Evolutionary conservation across 2,329 filamentous ascomycete genomes (phyloP).

Genomic region (Penicillium sp.): DNA sequence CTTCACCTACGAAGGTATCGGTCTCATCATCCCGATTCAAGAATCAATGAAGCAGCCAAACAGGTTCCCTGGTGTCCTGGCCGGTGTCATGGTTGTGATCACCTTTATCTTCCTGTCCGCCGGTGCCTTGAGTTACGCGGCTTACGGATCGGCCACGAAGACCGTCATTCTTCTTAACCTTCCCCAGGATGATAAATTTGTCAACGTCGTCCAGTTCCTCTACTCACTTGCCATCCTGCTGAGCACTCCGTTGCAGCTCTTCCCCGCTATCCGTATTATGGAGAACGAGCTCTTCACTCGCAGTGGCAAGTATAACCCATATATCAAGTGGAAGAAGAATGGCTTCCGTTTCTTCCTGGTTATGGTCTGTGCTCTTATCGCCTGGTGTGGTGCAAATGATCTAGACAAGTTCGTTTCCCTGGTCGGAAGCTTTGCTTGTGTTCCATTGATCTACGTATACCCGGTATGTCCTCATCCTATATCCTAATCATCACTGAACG

Average conservation of each 20-base stretch:
- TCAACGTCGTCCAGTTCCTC: conserved; percentile 93
- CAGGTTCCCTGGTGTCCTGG: conserved; percentile 87
- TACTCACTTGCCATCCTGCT: conserved; percentile 98
- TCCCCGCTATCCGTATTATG: conserved; percentile 94
- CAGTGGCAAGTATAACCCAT: conserved; percentile 96
- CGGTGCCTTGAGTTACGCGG: conserved; percentile 91
- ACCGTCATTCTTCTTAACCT: conserved; percentile 96
- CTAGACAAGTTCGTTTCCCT: conserved; percentile 96
- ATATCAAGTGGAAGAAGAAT: conserved; percentile 99
- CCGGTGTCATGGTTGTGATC: conserved; percentile 91
- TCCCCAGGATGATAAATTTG: conserved; percentile 90
- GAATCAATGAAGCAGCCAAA: conserved; percentile 90
- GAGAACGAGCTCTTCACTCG: conserved; percentile 91
- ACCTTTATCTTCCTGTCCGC: conserved; percentile 86
- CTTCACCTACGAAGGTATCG: conserved; percentile 97
- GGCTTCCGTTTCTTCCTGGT: conserved; percentile 92
- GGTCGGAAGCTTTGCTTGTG: conserved; percentile 96
- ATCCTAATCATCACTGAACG: background rate
- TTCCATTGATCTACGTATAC: conserved; percentile 95
- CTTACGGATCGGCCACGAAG: conserved; percentile 91
- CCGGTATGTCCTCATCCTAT: conserved; percentile 65
- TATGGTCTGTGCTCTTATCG: conserved; percentile 77
- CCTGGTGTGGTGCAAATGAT: conserved; percentile 88
- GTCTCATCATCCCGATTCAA: conserved; percentile 96
- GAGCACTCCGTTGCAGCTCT: conserved; percentile 93